Evolutionary conservation across 83 land plant genomes (phyloP).

Genomic region (Larix sibirica): DNA sequence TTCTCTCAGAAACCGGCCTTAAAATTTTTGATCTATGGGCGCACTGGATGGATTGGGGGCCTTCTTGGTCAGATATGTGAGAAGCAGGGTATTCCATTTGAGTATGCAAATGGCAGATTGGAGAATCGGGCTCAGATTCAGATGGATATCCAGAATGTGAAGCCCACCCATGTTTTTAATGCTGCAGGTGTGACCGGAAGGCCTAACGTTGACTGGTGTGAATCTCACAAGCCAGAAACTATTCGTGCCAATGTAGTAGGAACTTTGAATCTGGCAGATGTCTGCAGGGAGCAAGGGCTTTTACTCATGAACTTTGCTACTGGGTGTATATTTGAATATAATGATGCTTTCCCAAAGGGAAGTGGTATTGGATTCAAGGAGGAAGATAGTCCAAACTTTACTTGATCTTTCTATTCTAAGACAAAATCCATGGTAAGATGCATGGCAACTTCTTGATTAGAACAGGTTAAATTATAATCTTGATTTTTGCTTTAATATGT

Average conservation of each 20-base stretch:
- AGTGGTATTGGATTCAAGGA: conserved; percentile 35
- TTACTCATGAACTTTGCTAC: conserved; percentile 34
- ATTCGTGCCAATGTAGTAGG: conserved; percentile 33
- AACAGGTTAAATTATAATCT: neutral
- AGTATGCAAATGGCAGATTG: conserved; percentile 33
- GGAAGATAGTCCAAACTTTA: conserved; percentile 30
- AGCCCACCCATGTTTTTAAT: conserved; percentile 37
- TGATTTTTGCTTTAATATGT: neutral
- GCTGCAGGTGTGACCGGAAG: conserved; percentile 37
- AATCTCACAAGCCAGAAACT: conserved; percentile 32
- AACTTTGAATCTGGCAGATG: conserved; percentile 33
- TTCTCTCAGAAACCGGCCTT: neutral
- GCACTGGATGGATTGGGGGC: conserved; percentile 40
- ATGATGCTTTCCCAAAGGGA: conserved; percentile 24
- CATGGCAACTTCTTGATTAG: neutral
- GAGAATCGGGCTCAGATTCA: conserved; percentile 24
- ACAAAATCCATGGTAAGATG: conserved; percentile 33
- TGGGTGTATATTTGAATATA: conserved; percentile 33
- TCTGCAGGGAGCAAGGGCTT: conserved; percentile 25
- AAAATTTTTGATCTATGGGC: conserved; percentile 31
- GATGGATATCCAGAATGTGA: conserved; percentile 24
- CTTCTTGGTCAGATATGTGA: conserved; percentile 27
- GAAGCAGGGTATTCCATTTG: conserved; percentile 26
- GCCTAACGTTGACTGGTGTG: conserved; percentile 40
- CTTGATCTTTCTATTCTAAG: conserved; percentile 30